Percentiles rank a stretch among this genome's conserved stretches.
phyloP scores from a whole-genome alignment of 2,329 filamentous ascomycete genomes.

The Fusarium multiceps region DNA sequence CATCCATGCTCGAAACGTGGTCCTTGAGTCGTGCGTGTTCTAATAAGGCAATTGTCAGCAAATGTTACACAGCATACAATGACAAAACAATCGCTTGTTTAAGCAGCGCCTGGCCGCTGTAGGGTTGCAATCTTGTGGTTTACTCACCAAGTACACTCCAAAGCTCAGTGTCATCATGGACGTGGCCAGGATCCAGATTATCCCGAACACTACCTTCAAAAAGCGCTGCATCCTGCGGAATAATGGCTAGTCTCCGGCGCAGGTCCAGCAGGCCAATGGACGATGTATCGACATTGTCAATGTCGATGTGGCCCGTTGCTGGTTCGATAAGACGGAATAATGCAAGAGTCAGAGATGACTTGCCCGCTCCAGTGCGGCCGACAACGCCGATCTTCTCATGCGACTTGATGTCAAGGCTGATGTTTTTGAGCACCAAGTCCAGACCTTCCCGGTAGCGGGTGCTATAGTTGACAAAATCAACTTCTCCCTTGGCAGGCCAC shows the following conservation, averaged over 20 bases:
- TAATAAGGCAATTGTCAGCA: conserved; percentile 50
- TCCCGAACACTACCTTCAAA: conserved; percentile 95
- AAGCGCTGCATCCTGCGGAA: conserved; percentile 95
- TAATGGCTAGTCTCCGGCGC: conserved; percentile 90
- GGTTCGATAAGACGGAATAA: conserved; percentile 97
- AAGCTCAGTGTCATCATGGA: conserved; percentile 95
- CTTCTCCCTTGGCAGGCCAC: conserved; percentile 90
- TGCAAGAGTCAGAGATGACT: conserved; percentile 91
- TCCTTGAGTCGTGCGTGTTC: conserved; percentile 95
- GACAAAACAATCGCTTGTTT: conserved; percentile 22
- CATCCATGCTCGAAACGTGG: conserved; percentile 86
- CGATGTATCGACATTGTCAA: conserved; percentile 90
- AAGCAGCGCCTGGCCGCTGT: conserved; percentile 5
- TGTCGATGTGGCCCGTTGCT: conserved; percentile 82
- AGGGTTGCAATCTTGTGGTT: conserved; percentile 31
- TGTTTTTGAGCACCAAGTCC: conserved; percentile 91
- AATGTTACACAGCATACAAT: conserved; percentile 34
- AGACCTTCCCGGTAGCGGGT: conserved; percentile 90
- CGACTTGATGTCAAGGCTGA: conserved; percentile 91
- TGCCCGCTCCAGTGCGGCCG: conserved; percentile 93
- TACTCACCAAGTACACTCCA: conserved; percentile 91
- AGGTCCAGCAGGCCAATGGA: conserved; percentile 91
- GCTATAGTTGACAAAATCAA: conserved; percentile 94
- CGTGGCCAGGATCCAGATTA: conserved; percentile 93
- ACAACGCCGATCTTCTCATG: conserved; percentile 99